These are phyloP conservation scores for Pascua sp. DNA, from an alignment of 1,284 basidiomycete genomes.

Conservation along the genomic window DNA sequence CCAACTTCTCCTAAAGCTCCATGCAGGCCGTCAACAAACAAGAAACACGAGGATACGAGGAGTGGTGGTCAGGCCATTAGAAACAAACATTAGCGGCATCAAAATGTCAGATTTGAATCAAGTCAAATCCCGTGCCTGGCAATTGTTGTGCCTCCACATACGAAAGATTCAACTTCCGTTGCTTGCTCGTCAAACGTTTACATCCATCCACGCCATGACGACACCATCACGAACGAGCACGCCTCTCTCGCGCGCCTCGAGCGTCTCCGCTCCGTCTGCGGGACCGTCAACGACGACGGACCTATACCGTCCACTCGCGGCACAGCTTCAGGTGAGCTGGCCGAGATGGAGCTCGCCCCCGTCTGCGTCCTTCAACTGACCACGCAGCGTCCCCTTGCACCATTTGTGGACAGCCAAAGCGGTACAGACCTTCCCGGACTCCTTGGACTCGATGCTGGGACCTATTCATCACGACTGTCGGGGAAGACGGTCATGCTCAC, in stretches of 20 bases:
- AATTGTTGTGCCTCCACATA: too few species aligned
- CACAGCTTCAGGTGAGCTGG: constrained; percentile 6
- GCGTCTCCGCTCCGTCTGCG: constrained; percentile 3
- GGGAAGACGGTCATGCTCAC: constrained; percentile 35
- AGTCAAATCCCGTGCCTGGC: too few species aligned
- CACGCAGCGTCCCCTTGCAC: not conserved
- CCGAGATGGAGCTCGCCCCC: not conserved
- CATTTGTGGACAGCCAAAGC: not conserved
- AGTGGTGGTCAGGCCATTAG: too few species aligned
- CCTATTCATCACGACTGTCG: constrained; percentile 29
- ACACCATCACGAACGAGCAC: too few species aligned
- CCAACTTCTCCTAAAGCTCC: too few species aligned
- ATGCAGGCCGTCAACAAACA: too few species aligned
- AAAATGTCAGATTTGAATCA: too few species aligned
- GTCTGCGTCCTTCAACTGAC: not conserved
- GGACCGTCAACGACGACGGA: constrained; percentile 25
- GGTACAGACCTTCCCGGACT: constrained; percentile 18
- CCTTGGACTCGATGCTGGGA: constrained; percentile 23
- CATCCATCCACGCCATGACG: too few species aligned
- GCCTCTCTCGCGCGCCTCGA: not conserved
- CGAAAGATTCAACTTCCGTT: too few species aligned
- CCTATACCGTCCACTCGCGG: constrained; percentile 16
- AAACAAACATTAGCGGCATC: too few species aligned
- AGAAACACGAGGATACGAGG: too few species aligned
- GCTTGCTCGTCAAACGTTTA: too few species aligned